Base-by-base conservation (phyloP, 2,329 filamentous ascomycete species). In the Aspergillus sp. region DNA sequence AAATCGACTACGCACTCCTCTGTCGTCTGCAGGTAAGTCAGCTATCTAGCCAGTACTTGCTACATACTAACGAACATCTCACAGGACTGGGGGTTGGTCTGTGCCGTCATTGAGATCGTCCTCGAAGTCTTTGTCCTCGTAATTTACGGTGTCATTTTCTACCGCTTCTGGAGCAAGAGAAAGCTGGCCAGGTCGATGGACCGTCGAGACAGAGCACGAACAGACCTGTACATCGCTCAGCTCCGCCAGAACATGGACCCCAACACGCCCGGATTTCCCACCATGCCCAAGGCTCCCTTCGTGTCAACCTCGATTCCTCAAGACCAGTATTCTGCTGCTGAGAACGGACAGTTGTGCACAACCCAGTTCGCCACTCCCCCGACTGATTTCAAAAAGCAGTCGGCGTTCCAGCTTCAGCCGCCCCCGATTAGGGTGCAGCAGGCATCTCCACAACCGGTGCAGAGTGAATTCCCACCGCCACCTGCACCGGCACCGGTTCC, bases 171-270 rank as follows among this genome's bases (percentile, higher is more conserved):
- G 86, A 92, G 90, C 67, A 99, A 98, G 85, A 90, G 92, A 76
- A 90, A 90, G 75, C 90, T 99, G 64, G 88, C 90, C 79, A 98
- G 97, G 84, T 93, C 92, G 64, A 99, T 99, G 95, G 90, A 96
- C 75, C 83, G 90, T 74, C 92, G 95, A 70, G 95, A 99, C 83
- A 90, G 91, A 73, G 95, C 95, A 66, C 90, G 95, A 64, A 94
- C 91, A 63, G 93, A 98, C 75, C 86, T 99, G 65, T 98, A 98
- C 82, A 91, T 98, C 64, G 92, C 90, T 57, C 90, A 92, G 75
- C 86, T 92, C 44, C 89, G 88, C 68, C 82, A 87, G 19, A 93
- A 98, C 80, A 96, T 92, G 25, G 93, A 92, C 5, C 94, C 94
- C 68, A 97, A 97, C 82, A 97, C 94, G 0, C 94, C 94, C 11